Evolutionary conservation across 2,329 filamentous ascomycete genomes (phyloP).

Genomic region (Cytospora piceae): DNA sequence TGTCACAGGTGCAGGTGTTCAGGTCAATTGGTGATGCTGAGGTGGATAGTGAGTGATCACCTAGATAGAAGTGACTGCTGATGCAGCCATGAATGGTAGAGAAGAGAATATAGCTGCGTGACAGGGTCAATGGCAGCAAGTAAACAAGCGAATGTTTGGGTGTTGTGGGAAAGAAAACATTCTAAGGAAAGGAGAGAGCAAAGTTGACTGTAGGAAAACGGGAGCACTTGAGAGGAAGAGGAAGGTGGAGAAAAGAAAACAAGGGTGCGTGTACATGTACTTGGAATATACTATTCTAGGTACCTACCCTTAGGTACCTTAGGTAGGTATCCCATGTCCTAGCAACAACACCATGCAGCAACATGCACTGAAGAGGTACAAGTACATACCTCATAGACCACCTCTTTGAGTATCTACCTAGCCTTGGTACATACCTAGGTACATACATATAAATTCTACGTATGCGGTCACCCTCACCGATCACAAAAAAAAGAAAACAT

Average conservation of each 20-base stretch:
- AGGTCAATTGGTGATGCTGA: slow-evolving; percentile 8
- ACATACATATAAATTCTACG: background rate
- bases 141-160: slow-evolving; percentile 2
- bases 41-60: background rate
- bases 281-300: too few species aligned
- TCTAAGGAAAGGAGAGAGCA: background rate
- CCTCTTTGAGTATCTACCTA: background rate
- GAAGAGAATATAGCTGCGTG: slow-evolving; percentile 1
- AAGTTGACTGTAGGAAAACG: background rate
- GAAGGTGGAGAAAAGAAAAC: background rate
- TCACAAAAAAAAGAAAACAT: background rate
- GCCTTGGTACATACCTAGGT: too few species aligned
- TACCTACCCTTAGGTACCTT: too few species aligned
- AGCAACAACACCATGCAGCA: too few species aligned
- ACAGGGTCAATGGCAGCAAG: slow-evolving; percentile 14
- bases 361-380: background rate
- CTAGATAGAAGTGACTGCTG: background rate
- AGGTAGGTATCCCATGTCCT: too few species aligned
- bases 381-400: background rate
- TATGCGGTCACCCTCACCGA: background rate
- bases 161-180: background rate
- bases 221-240: background rate
- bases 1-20: background rate
- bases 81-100: slow-evolving; percentile 14
- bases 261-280: background rate